Evolutionary conservation across 805 yeast genomes (phyloP).

Genomic region (Metschnikowia gelsemii): DNA sequence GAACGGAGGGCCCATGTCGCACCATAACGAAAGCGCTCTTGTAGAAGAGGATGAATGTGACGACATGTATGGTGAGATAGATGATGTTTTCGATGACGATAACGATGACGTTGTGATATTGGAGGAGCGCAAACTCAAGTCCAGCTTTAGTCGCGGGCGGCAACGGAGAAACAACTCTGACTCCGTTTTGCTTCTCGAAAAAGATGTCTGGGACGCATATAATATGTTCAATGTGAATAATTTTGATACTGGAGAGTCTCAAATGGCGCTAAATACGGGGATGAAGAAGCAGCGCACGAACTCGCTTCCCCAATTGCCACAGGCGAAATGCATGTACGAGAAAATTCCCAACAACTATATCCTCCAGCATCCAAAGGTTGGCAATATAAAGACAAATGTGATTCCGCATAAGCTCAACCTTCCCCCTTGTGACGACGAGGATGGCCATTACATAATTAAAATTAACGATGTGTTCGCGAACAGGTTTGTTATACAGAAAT

Average conservation of each 20-base stretch:
- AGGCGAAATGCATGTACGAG: conserved; percentile 42
- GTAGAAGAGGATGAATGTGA: conserved; percentile 22
- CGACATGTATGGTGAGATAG: conserved; percentile 21
- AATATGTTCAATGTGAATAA: conserved; percentile 45
- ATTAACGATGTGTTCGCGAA: conserved; percentile 66
- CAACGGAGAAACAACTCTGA: conserved; percentile 36
- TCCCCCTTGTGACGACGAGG: conserved; percentile 58
- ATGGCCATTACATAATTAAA: conserved; percentile 71
- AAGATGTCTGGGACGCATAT: conserved; percentile 42
- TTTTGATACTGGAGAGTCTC: conserved; percentile 7
- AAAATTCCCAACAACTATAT: conserved; percentile 38
- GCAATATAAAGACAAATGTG: conserved; percentile 39
- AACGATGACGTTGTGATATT: conserved; percentile 36
- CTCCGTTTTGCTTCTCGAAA: conserved; percentile 34
- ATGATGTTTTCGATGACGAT: conserved; percentile 25
- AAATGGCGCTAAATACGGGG: conserved; percentile 9
- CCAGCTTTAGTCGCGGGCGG: conserved; percentile 12
- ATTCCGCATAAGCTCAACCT: conserved; percentile 34
- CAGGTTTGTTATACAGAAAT: conserved; percentile 62
- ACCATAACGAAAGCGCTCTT: conserved; percentile 21
- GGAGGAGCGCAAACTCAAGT: conserved; percentile 32
- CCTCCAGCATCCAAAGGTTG: conserved; percentile 38
- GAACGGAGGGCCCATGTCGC: not conserved
- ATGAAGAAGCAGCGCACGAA: conserved; percentile 41
- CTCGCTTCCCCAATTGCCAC: conserved; percentile 47